Evolutionary conservation across 1,284 basidiomycete genomes (phyloP), one percentile per base, ranked within the genome.

Genomic region (Sutorius eximius): DNA sequence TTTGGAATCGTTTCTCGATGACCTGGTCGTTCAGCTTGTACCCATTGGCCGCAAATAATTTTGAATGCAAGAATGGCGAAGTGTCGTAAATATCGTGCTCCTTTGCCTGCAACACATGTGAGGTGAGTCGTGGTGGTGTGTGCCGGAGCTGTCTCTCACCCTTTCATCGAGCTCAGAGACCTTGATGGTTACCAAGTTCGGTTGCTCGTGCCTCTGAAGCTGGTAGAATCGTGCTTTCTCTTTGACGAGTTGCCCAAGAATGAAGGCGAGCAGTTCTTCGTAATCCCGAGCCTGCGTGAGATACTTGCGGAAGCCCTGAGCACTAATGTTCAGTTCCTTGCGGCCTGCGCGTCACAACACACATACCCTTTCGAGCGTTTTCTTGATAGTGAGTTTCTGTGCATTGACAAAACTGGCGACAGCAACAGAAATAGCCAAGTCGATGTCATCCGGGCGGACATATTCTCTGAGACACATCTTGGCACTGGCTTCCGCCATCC

Each of bases 361-460:
- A 81, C 89, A 58, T 66, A 95, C 94, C 64, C 97, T 81, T 74
- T 99, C 93, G 42, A 99, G 79, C 16, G 95, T 95, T 78, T 93
- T 96, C 82, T 98, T 98, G 76, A 99, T 95, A 58, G 91, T 94
- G 82, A 95, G 91, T 79, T 99, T 99, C 71, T 99, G 97, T 18
- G 96, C 92, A 62, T 76, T 94, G 54, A 99, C 92, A 71, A 99
- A 99, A 73, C 91, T 95, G 56, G 89, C 89, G 27, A 99, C 87
- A 3, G 93, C 91, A 37, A 98, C 95, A 60, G 93, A 93, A 62
- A 99, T 98, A 2, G 97, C 96, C 50, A 98, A 76, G 71, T 99
- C 95, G 63, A 99, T 95, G 71, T 99, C 97, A 72, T 99, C 97
- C 13, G 87, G 80, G 38, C 97, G 85, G 45, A 99, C 97, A 67